Conservation (phyloP, 2,329 filamentous ascomycete genomes). For the Penicillium psychrosexuale region DNA sequence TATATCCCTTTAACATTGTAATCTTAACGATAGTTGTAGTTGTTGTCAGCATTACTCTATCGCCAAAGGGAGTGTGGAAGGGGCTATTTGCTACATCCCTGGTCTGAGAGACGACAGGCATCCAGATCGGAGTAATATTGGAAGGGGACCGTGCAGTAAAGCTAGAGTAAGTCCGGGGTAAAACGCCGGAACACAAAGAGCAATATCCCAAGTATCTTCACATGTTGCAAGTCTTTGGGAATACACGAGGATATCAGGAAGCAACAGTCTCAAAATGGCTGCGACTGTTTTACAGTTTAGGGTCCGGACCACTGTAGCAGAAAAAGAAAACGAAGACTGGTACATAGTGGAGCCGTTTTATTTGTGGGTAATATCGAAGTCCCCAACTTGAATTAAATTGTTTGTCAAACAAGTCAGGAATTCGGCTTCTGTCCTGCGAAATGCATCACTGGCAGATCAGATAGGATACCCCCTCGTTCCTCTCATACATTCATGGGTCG, state of each 20-base stretch:
- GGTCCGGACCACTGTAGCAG: too few species aligned
- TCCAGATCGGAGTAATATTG: neutral
- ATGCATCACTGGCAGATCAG: slow-evolving; percentile 16
- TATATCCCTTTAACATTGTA: neutral
- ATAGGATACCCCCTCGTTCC: slow-evolving; percentile 6
- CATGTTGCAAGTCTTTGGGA: neutral
- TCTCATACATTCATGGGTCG: neutral
- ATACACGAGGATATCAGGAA: neutral
- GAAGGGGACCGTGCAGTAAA: neutral
- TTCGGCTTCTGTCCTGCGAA: neutral
- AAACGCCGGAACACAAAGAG: neutral
- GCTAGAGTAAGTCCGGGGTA: neutral
- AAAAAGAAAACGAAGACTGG: neutral
- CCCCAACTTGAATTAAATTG: neutral
- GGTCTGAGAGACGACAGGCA: neutral
- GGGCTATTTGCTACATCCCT: neutral
- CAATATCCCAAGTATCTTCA: neutral
- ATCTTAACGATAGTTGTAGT: neutral
- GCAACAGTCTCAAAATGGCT: neutral
- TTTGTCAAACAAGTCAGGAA: neutral
- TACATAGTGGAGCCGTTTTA: too few species aligned
- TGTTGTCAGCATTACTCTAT: neutral
- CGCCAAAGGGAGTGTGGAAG: neutral
- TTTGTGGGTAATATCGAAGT: neutral
- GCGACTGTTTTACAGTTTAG: neutral